Conservation (phyloP, 805 yeast genomes). For the Teunomyces atbi region DNA sequence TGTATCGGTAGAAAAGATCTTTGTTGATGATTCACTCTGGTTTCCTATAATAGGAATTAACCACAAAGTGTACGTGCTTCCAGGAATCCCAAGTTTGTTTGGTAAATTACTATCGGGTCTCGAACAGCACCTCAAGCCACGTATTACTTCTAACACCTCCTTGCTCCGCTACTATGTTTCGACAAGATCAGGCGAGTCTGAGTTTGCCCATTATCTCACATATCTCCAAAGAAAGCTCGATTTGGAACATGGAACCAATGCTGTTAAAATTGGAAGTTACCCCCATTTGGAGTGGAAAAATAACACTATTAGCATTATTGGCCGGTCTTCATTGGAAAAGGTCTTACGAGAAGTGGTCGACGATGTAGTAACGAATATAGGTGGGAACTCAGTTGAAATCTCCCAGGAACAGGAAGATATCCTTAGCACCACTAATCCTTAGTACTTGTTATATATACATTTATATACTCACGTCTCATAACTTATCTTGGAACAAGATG, state of each 20-base stretch:
- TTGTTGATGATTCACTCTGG: slow-evolving; percentile 58
- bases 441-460: not conserved
- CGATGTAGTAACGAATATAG: slow-evolving; percentile 44
- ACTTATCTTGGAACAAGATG: slow-evolving; percentile 58
- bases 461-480: slow-evolving; percentile 22
- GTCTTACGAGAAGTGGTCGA: slow-evolving; percentile 45
- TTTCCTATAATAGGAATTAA: slow-evolving; percentile 79
- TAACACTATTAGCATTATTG: slow-evolving; percentile 74
- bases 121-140: slow-evolving; percentile 31
- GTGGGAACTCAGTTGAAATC: slow-evolving; percentile 55
- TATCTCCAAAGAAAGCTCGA: slow-evolving; percentile 44
- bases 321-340: slow-evolving; percentile 39
- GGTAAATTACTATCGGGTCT: slow-evolving; percentile 48
- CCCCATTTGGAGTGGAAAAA: slow-evolving; percentile 69
- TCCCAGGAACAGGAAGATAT: slow-evolving; percentile 55
- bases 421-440: slow-evolving; percentile 24
- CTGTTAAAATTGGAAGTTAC: slow-evolving; percentile 76
- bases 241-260: slow-evolving; percentile 24
- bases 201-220: slow-evolving; percentile 63
- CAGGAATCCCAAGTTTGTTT: slow-evolving; percentile 82
- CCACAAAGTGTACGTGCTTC: slow-evolving; percentile 65
- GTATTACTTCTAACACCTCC: slow-evolving; percentile 17
- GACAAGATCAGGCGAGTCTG: slow-evolving; percentile 61
- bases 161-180: slow-evolving; percentile 55
- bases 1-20: slow-evolving; percentile 41